Percentiles rank a stretch among this genome's conserved stretches.
These are phyloP conservation scores for Nowakowskiella sp. DNA, from an alignment of 192 early-diverging fungal species.

Conservation along the genomic window DNA sequence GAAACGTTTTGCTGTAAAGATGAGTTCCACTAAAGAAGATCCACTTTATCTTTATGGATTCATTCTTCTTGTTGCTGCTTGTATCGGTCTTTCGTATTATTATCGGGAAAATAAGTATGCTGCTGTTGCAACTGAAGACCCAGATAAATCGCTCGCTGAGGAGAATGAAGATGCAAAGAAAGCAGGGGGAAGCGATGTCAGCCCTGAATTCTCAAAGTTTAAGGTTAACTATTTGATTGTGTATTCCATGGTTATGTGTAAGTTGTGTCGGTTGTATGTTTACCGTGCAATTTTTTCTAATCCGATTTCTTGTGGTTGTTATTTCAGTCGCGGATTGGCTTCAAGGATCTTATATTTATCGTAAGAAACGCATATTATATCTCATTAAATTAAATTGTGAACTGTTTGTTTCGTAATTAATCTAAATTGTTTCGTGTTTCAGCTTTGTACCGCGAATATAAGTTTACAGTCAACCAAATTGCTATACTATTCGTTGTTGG, in stretches of 20 bases:
- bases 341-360: constrained; percentile 14
- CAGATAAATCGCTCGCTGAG: no score
- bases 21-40: no score
- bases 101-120: no score
- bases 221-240: constrained; percentile 46
- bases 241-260: constrained; percentile 47
- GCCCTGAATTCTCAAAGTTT: constrained; percentile 28
- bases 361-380: neutral
- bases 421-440: constrained; percentile 64
- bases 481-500: constrained; percentile 64
- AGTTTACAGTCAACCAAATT: constrained; percentile 48
- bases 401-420: neutral
- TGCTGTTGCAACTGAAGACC: no score
- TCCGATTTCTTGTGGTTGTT: neutral
- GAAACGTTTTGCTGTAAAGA: no score
- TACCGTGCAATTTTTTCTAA: neutral
- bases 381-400: neutral
- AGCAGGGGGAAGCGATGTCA: no score
- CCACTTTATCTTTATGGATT: no score
- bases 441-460: constrained; percentile 54
- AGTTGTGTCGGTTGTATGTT: neutral
- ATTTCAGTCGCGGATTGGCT: constrained; percentile 21
- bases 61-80: no score
- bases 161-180: no score
- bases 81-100: no score